These are phyloP conservation scores for Erodium moschatum DNA, from an alignment of 441 rosid species.

Conservation along the genomic window DNA sequence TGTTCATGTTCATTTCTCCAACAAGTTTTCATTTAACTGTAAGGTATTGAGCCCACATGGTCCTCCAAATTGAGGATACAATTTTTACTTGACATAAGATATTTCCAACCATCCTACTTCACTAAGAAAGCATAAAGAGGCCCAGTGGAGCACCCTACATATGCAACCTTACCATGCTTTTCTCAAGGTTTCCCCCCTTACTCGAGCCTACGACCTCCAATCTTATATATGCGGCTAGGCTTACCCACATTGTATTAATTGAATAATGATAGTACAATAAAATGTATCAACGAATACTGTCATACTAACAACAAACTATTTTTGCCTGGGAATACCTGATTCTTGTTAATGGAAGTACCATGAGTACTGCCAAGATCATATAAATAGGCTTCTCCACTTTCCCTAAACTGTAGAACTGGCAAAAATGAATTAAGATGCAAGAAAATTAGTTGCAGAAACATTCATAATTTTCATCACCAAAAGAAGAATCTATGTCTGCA, in stretches of 20 bases:
- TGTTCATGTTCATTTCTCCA: neutral
- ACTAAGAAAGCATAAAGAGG: neutral
- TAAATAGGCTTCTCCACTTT: constrained; percentile 66
- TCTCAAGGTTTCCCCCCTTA: neutral
- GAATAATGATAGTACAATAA: neutral
- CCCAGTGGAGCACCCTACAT: neutral
- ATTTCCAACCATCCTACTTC: neutral
- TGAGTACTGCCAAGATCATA: constrained; percentile 85
- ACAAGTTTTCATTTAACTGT: neutral
- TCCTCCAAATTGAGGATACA: neutral
- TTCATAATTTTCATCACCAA: neutral
- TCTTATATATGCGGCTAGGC: neutral
- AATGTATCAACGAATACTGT: neutral
- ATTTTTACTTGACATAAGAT: neutral
- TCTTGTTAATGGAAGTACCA: constrained; percentile 71
- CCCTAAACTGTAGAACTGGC: constrained; percentile 76
- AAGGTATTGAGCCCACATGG: neutral
- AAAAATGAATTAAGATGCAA: constrained; percentile 14
- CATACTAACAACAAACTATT: neutral
- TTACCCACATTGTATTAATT: neutral
- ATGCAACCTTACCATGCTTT: neutral
- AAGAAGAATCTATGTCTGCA: neutral
- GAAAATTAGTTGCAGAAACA: constrained; percentile 4
- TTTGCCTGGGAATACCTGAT: constrained; percentile 39
- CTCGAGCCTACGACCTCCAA: neutral